Evolutionary conservation across 768 basidiomycete species (phyloP).

Genomic region (Pisolithus tinctorius): DNA sequence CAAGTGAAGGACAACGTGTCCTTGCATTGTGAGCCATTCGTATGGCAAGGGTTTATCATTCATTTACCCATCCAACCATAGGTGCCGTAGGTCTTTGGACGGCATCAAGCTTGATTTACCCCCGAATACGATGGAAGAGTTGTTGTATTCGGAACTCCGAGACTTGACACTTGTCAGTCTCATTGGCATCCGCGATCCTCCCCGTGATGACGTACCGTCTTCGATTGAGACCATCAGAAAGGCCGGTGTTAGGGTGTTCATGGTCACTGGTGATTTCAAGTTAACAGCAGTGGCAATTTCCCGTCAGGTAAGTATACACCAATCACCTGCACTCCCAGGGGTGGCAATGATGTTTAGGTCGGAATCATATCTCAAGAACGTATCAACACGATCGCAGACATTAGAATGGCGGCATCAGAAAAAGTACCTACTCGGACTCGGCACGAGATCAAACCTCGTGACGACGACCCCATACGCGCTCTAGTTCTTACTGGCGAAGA

Average conservation of each 20-base stretch:
- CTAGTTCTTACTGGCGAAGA: slow-evolving; percentile 42
- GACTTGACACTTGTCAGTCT: slow-evolving; percentile 44
- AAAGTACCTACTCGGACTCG: slow-evolving; percentile 6
- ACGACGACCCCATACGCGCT: slow-evolving; percentile 31
- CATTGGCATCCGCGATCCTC: slow-evolving; percentile 50
- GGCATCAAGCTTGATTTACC: slow-evolving; percentile 20
- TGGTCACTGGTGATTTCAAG: slow-evolving; percentile 53
- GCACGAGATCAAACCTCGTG: slow-evolving; percentile 27
- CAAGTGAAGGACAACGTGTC: slow-evolving; percentile 47
- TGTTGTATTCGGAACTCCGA: slow-evolving; percentile 30
- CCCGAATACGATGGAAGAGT: slow-evolving; percentile 27
- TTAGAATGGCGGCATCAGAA: slow-evolving; percentile 3
- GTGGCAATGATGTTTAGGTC: slow-evolving; percentile 20
- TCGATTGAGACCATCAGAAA: slow-evolving; percentile 40
- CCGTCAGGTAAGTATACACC: slow-evolving; percentile 30
- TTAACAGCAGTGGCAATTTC: slow-evolving; percentile 48
- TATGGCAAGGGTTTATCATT: background rate
- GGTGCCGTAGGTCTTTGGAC: slow-evolving; percentile 25
- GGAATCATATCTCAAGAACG: slow-evolving; percentile 35
- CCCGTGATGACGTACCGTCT: slow-evolving; percentile 39
- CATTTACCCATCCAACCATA: slow-evolving; percentile 1
- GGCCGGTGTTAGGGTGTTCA: slow-evolving; percentile 49
- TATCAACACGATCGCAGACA: slow-evolving; percentile 28
- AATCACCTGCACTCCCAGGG: background rate
- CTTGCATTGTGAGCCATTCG: slow-evolving; percentile 32